phyloP scores from a whole-genome alignment of 192 early-diverging fungal genomes.

The Coemansia sp. region DNA sequence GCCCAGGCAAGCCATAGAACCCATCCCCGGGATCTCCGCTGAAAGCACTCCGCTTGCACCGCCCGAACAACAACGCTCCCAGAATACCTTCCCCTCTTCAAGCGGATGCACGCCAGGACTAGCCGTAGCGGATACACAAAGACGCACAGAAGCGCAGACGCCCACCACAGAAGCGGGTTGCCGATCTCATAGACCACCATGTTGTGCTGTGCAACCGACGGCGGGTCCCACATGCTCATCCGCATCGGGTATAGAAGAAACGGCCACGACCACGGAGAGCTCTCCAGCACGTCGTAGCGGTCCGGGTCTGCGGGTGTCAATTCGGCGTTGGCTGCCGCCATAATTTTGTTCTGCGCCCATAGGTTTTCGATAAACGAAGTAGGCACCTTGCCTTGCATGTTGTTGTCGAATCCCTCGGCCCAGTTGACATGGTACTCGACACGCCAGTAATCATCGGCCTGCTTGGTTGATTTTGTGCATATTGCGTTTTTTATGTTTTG shows the following conservation, averaged over 20 bases:
- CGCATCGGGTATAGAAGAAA: constrained; percentile 63
- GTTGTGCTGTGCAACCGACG: constrained; percentile 29
- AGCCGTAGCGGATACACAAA: constrained; percentile 33
- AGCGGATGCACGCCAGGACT: background rate
- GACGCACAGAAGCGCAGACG: constrained; percentile 19
- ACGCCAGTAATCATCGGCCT: background rate
- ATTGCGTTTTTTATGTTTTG: background rate
- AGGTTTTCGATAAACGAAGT: background rate
- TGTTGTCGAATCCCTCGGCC: constrained; percentile 1
- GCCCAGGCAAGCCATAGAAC: constrained; percentile 65
- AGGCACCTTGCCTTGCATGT: background rate
- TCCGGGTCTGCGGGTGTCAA: constrained; percentile 65
- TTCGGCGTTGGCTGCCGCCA: constrained; percentile 62
- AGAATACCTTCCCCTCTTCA: background rate
- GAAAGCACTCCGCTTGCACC: constrained; percentile 29
- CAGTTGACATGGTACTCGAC: constrained; percentile 4
- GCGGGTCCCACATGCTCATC: constrained; percentile 65
- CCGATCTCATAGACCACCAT: constrained; percentile 71
- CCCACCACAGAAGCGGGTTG: constrained; percentile 66
- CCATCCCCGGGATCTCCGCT: constrained; percentile 48
- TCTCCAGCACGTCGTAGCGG: constrained; percentile 65
- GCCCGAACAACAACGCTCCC: background rate
- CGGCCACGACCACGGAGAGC: constrained; percentile 67
- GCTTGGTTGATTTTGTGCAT: background rate
- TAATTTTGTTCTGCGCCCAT: background rate